Evolutionary conservation across 169 alveolate genomes (phyloP).

Genomic region (Plasmodium billcollinsi): DNA sequence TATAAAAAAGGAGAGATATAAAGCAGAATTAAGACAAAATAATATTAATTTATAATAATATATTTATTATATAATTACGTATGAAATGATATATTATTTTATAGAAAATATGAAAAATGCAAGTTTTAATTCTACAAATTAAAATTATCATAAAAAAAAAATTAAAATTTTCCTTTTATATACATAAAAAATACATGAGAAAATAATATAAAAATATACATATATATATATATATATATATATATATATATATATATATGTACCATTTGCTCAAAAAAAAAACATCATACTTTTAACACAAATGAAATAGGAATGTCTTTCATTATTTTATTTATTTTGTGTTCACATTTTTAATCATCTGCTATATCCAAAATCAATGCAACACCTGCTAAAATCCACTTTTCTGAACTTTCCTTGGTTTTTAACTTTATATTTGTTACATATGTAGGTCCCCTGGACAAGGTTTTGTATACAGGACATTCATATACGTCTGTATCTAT

Average conservation of each 20-base stretch:
- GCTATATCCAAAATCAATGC: conserved; percentile 96
- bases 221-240: neutral
- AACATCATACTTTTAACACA: neutral
- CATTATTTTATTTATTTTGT: neutral
- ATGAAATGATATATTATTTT: no score
- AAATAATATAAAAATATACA: no score
- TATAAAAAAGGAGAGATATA: no score
- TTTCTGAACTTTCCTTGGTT: conserved; percentile 94
- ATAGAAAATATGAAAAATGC: no score
- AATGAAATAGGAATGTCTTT: neutral
- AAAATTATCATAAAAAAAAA: no score
- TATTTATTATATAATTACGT: no score
- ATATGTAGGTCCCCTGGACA: conserved; percentile 94
- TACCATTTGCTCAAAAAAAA: neutral
- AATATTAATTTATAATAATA: no score
- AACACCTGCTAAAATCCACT: conserved; percentile 98
- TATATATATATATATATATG: neutral
- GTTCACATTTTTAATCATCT: conserved; percentile 88
- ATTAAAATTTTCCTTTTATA: no score
- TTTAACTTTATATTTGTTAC: conserved; percentile 95
- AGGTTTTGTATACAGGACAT: conserved; percentile 96
- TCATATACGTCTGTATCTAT: conserved; percentile 93
- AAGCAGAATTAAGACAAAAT: no score
- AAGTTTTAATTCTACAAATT: no score
- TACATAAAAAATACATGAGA: no score